Evolutionary conservation across 441 rosid genomes (phyloP).

Genomic region (Croton setiger): DNA sequence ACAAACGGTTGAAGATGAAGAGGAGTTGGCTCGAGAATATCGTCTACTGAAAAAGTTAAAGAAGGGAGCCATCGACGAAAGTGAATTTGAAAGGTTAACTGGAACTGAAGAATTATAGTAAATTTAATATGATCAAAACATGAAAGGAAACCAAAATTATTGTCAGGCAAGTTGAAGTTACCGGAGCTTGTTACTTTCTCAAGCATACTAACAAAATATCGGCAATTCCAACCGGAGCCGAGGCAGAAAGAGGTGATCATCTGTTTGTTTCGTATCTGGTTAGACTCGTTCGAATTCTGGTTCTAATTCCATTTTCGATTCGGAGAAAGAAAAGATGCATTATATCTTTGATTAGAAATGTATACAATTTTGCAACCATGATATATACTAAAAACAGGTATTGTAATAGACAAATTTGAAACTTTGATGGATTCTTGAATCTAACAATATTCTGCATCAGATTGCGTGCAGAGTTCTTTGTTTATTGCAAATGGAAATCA

Average conservation of each 20-base stretch:
- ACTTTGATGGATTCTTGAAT: not conserved
- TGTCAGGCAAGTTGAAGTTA: not conserved
- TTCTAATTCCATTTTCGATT: not conserved
- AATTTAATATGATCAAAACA: conserved; percentile 9
- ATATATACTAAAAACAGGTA: no score
- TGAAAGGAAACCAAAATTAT: not conserved
- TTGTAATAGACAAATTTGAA: not conserved
- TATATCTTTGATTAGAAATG: not conserved
- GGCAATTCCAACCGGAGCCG: not conserved
- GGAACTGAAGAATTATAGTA: conserved; percentile 68
- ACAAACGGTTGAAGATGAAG: conserved; percentile 76
- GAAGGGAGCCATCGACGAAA: conserved; percentile 69
- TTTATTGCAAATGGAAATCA: not conserved
- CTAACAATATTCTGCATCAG: not conserved
- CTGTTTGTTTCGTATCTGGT: not conserved
- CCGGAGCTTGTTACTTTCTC: not conserved
- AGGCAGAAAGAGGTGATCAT: not conserved
- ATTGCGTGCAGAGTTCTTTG: not conserved
- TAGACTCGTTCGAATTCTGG: no score
- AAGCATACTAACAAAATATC: not conserved
- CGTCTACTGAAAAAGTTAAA: conserved; percentile 63
- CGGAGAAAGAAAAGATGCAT: not conserved
- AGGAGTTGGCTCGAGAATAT: conserved; percentile 68
- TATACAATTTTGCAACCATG: conserved; percentile 4
- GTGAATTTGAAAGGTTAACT: conserved; percentile 58